Evolutionary conservation across 192 early-diverging fungal species (phyloP).

Genomic region (Spinellus fusiger): DNA sequence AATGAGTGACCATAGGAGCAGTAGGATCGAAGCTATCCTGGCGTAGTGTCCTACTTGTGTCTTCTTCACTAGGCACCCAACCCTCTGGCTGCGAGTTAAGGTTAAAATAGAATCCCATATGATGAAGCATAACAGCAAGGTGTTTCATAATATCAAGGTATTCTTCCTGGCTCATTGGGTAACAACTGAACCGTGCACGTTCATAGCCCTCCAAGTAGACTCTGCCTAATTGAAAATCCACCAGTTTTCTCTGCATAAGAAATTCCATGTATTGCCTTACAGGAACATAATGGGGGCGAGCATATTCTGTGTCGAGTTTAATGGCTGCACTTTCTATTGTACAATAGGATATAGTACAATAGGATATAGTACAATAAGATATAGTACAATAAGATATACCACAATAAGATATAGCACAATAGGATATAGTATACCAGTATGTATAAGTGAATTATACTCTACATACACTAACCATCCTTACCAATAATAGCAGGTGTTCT

Average conservation of each 20-base stretch:
- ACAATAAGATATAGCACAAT: neutral
- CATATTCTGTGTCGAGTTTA: constrained; percentile 26
- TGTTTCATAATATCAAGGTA: constrained; percentile 49
- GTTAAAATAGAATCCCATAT: constrained; percentile 36
- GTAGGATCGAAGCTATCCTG: neutral
- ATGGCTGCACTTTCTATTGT: constrained; percentile 42
- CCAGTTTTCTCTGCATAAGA: constrained; percentile 38
- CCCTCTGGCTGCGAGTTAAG: neutral
- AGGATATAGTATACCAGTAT: neutral
- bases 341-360: neutral
- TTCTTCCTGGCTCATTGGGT: constrained; percentile 34
- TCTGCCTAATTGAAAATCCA: constrained; percentile 39
- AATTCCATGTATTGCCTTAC: constrained; percentile 47
- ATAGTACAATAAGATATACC: constrained; percentile 1
- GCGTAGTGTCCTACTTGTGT: no score
- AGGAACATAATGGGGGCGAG: constrained; percentile 43
- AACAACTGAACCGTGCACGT: constrained; percentile 42
- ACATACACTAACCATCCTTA: constrained; percentile 4
- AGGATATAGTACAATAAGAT: neutral
- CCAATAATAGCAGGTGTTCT: constrained; percentile 49
- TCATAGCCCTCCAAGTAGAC: constrained; percentile 54
- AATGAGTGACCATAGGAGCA: neutral
- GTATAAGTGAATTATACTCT: neutral
- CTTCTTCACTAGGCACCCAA: neutral
- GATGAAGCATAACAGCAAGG: constrained; percentile 38